Base-by-base conservation (phyloP, 768 basidiomycete species). In the Leccinum subgranulosum region DNA sequence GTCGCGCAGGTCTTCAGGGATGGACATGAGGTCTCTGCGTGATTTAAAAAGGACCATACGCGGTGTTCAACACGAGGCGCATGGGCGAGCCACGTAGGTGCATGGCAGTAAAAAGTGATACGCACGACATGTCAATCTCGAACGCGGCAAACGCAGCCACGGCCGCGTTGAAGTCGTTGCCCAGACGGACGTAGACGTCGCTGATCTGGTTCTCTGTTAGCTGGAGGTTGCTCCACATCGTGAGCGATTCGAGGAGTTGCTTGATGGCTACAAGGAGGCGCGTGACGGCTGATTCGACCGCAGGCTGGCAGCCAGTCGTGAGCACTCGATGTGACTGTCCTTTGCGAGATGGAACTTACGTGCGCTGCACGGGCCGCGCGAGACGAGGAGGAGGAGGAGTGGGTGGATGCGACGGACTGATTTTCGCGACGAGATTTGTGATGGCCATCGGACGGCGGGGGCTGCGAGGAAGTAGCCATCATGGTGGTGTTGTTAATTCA, bases 101-200 rank as follows among this genome's bases (percentile, higher is more conserved):
- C 51, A 53, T 59, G 57, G 60, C 49, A 57, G 56, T 48, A n/a
- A 50, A 14, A 29, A 5, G 39, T 41, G 39, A 41, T 19, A 82
- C 92, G 72, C 73, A 98, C 96, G 81, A 78, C 90, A 98, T 98
- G 59, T 90, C 85, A 57, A 99, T 95, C 60, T 87, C 85, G 63
- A 87, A 93, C 12, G 81, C 77, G 3, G 82, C 81, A 70, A 99
- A 99, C 1, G 94, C 93, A 53, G 88, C 84, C 39, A 95, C 92
- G 10, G 94, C 94, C 15, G 85, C 83, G 69, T 98, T 98, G 79
- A 99, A 98, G 69, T 97, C 95, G 73, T 98, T 98, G 23, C 97
- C 97, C 23, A 99, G 79, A 54, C 86, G 84, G 54, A 99, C 97
- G 73, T 99, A 99, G 54, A 97, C 91, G 73, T 98, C 93, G 79